Conservation (phyloP, 148 eudicot species). For the Rhododendron kiyosumense region DNA sequence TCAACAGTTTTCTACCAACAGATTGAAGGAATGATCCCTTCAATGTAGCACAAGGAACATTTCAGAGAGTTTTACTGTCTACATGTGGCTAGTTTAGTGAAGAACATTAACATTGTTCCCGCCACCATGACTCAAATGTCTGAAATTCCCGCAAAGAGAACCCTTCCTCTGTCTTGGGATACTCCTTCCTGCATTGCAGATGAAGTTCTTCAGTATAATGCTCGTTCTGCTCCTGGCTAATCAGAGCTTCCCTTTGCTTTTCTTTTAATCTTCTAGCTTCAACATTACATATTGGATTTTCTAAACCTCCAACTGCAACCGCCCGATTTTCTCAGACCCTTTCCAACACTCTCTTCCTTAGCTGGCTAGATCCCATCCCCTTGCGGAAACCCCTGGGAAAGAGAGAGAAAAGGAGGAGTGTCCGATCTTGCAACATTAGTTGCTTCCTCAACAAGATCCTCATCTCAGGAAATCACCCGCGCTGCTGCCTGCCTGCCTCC, state of each 20-base stretch:
- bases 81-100: background rate
- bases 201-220: too few relatives aligned
- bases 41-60: background rate
- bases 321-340: conserved; percentile 65
- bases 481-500: conserved; percentile 16
- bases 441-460: too few relatives aligned
- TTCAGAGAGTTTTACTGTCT: background rate
- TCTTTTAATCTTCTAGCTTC: conserved; percentile 55
- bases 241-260: conserved; percentile 36
- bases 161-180: background rate
- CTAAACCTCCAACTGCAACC: conserved; percentile 67
- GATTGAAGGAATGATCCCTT: conserved; percentile 1
- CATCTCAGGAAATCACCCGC: conserved; percentile 15
- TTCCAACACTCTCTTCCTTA: conserved; percentile 37
- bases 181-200: conserved; percentile 30
- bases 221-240: conserved; percentile 23
- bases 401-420: too few relatives aligned
- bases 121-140: conserved; percentile 16
- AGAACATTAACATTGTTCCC: background rate
- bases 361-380: too few relatives aligned
- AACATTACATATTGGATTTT: conserved; percentile 51
- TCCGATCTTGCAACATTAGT: too few relatives aligned
- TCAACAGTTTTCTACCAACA: background rate
- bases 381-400: too few relatives aligned
- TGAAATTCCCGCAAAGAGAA: background rate